Percentiles rank a stretch among this genome's conserved stretches.
These are phyloP conservation scores for Melastoma candidum DNA, from an alignment of 441 rosid species.

Conservation along the genomic window DNA sequence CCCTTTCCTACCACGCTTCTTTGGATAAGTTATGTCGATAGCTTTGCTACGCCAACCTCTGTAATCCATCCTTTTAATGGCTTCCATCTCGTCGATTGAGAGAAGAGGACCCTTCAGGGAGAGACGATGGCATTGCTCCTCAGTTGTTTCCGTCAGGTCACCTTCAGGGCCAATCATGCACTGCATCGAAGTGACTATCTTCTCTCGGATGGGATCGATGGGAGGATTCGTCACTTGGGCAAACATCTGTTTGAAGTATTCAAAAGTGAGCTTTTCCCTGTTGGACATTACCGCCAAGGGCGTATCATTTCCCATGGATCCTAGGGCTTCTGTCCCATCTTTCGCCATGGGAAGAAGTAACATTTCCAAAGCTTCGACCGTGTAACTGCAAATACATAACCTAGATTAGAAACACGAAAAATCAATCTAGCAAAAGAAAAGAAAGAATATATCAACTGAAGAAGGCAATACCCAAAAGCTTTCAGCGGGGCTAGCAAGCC, in stretches of 20 bases:
- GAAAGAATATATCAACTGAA: constrained; percentile 2
- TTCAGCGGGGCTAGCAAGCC: constrained; percentile 90
- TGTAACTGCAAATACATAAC: constrained; percentile 50
- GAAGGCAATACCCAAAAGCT: constrained; percentile 80
- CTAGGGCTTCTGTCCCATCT: constrained; percentile 96
- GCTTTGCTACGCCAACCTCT: constrained; percentile 92
- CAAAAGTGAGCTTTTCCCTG: constrained; percentile 82
- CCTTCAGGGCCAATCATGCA: constrained; percentile 99
- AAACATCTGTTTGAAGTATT: constrained; percentile 99
- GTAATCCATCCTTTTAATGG: constrained; percentile 83
- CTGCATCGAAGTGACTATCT: constrained; percentile 98
- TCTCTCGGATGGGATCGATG: constrained; percentile 98
- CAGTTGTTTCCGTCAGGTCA: constrained; percentile 95
- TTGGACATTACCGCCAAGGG: constrained; percentile 97
- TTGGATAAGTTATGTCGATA: constrained; percentile 85
- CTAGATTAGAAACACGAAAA: constrained; percentile 11
- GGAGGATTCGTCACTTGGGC: constrained; percentile 99
- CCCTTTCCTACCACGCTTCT: constrained; percentile 76
- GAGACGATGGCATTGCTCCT: constrained; percentile 96
- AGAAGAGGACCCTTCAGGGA: constrained; percentile 88
- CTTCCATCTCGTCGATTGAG: constrained; percentile 80
- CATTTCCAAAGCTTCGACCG: constrained; percentile 98
- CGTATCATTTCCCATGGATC: constrained; percentile 99
- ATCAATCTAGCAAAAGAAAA: constrained; percentile 8
- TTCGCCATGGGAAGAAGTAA: constrained; percentile 99